Conservation (phyloP, 164 flowering plant genomes). For the Piper longum region DNA sequence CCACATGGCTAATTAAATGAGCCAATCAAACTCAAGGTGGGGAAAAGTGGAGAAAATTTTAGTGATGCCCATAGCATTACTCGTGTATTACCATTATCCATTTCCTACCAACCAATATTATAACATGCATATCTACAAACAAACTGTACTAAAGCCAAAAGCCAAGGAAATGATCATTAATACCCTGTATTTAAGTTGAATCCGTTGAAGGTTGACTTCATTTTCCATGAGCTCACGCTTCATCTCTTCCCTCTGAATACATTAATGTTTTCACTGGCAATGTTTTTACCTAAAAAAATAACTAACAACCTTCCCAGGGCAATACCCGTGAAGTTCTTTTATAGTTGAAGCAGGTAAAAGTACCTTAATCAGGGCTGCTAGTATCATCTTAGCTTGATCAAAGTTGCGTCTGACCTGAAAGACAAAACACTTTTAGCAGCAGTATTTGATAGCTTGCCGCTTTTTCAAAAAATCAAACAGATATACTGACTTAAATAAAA, state of each 20-base stretch:
- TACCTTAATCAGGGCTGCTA: conserved; percentile 86
- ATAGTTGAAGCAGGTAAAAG: background rate
- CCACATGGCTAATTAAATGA: no score
- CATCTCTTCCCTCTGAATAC: conserved; percentile 83
- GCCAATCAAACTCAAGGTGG: no score
- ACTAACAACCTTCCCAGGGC: no score
- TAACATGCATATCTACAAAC: background rate
- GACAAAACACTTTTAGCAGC: background rate
- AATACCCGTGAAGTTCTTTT: background rate
- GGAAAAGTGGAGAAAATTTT: no score
- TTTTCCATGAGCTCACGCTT: conserved; percentile 85
- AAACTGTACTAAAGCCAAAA: background rate
- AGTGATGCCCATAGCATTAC: background rate
- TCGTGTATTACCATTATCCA: background rate
- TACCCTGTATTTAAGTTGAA: conserved; percentile 83
- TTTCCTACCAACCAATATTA: background rate
- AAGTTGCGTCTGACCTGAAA: conserved; percentile 90
- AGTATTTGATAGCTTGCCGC: no score
- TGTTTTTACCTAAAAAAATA: conserved; percentile 2
- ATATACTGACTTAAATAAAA: no score
- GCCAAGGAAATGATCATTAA: background rate
- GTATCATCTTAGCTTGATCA: conserved; percentile 75
- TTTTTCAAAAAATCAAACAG: no score
- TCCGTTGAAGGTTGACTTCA: conserved; percentile 80
- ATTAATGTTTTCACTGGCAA: conserved; percentile 4